These are phyloP conservation scores for Ascochyta rabiei DNA, from an alignment of 2,329 filamentous ascomycete genomes.

Conservation along the genomic window DNA sequence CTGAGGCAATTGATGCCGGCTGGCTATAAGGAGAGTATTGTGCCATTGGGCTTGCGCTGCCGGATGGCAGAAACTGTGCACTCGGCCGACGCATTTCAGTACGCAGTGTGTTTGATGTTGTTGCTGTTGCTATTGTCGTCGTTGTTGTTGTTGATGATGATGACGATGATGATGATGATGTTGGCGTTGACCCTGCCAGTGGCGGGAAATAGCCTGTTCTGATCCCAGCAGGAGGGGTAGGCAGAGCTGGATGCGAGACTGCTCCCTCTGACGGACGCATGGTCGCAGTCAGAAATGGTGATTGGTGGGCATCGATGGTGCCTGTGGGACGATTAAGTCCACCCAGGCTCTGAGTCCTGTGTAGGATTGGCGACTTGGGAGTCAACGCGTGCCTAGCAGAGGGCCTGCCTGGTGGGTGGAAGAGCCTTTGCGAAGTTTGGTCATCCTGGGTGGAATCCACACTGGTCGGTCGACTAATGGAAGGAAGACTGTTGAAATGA, in stretches of 20 bases:
- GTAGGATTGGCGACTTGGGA: conserved; percentile 60
- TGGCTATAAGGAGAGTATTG: conserved; percentile 51
- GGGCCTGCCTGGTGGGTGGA: conserved; percentile 34
- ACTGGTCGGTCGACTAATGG: conserved; percentile 45
- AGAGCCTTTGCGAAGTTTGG: conserved; percentile 28
- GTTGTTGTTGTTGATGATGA: too few species aligned
- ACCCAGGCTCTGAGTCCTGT: conserved; percentile 59
- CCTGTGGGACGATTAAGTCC: conserved; percentile 51
- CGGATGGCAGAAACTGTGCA: conserved; percentile 50
- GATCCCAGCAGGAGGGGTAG: conserved; percentile 51
- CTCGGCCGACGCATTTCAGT: conserved; percentile 37
- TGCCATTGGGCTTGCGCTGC: conserved; percentile 54
- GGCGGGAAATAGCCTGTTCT: conserved; percentile 45
- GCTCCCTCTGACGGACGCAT: conserved; percentile 52
- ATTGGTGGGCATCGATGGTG: conserved; percentile 57
- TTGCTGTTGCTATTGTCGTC: conserved; percentile 31
- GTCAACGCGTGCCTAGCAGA: conserved; percentile 60
- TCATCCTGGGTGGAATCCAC: conserved; percentile 42
- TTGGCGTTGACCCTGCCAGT: conserved; percentile 42
- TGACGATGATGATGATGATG: conserved; percentile 15
- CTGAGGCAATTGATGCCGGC: conserved; percentile 41
- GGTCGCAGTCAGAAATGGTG: conserved; percentile 54
- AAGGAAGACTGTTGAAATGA: conserved; percentile 40
- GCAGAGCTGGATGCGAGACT: conserved; percentile 54
- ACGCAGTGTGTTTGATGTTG: conserved; percentile 30